Conservation (phyloP, 2,329 filamentous ascomycete species). For the Aspergillus sp. region DNA sequence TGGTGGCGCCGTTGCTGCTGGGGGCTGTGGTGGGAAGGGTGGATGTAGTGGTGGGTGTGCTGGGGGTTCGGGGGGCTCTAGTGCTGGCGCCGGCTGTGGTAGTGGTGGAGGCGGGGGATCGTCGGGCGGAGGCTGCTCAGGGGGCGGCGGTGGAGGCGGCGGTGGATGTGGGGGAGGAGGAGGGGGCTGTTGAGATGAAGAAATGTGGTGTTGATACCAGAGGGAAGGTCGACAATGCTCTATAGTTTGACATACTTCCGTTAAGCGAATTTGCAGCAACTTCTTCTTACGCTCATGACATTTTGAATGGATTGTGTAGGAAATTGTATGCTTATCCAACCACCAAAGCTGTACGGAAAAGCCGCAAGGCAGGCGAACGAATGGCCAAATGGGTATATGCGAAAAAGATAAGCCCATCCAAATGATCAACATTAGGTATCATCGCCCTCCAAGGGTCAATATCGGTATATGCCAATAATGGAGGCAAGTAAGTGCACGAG, state of each 20-base stretch:
- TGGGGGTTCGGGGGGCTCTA: conserved; percentile 46
- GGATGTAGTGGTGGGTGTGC: conserved; percentile 27
- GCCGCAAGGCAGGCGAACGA: background rate
- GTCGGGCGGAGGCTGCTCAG: conserved; percentile 19
- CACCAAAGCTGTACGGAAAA: background rate
- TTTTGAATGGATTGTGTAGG: background rate
- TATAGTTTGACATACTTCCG: background rate
- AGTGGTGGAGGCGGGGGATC: conserved; percentile 32
- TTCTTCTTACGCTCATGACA: background rate
- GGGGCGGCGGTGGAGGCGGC: conserved; percentile 17
- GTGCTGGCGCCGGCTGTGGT: conserved; percentile 52
- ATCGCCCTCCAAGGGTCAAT: conserved; percentile 5
- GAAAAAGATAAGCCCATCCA: background rate
- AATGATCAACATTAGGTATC: conserved; percentile 13
- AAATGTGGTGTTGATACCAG: background rate
- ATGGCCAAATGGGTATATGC: conserved; percentile 8
- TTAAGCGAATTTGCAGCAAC: background rate
- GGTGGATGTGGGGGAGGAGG: conserved; percentile 4
- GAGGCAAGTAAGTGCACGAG: background rate
- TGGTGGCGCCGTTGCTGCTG: conserved; percentile 50
- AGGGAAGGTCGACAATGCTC: background rate
- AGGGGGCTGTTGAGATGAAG: conserved; percentile 1
- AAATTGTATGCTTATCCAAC: background rate
- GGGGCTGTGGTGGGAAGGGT: conserved; percentile 46
- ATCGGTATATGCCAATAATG: conserved; percentile 20